phyloP scores from a whole-genome alignment of 2,329 filamentous ascomycete species.

The Dryadomyces quercus-mongolicae region DNA sequence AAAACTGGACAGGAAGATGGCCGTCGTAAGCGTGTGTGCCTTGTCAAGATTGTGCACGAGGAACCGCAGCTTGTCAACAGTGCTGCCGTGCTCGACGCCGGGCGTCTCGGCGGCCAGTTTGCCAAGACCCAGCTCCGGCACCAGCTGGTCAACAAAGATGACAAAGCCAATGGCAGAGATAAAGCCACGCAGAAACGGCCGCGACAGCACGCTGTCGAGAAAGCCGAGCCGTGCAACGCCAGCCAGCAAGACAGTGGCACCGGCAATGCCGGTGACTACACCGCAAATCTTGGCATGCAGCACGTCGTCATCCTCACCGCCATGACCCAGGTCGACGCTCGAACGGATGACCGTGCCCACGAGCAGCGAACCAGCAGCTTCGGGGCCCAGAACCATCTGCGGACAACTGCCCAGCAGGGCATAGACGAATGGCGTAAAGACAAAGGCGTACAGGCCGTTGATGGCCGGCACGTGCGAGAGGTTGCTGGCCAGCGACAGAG shows the following conservation, averaged over 20 bases:
- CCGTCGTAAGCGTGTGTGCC: constrained; percentile 62
- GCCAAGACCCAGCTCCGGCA: constrained; percentile 75
- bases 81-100: constrained; percentile 71
- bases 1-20: constrained; percentile 70
- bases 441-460: constrained; percentile 87
- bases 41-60: constrained; percentile 53
- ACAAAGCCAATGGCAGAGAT: constrained; percentile 96
- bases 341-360: constrained; percentile 76
- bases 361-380: constrained; percentile 84
- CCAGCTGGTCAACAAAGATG: constrained; percentile 87
- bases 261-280: constrained; percentile 77
- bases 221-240: constrained; percentile 82
- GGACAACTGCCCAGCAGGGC: constrained; percentile 84
- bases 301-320: constrained; percentile 49
- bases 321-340: constrained; percentile 57
- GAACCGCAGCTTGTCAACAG: constrained; percentile 75
- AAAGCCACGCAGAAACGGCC: constrained; percentile 87
- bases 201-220: constrained; percentile 83
- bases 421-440: constrained; percentile 85
- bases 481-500: constrained; percentile 83
- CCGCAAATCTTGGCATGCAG: constrained; percentile 76
- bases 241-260: constrained; percentile 76
- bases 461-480: constrained; percentile 87
- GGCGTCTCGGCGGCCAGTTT: constrained; percentile 47
- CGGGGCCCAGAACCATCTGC: constrained; percentile 86